phyloP scores from a whole-genome alignment of 2,329 filamentous ascomycete genomes.

The Aspergillus sp. region DNA sequence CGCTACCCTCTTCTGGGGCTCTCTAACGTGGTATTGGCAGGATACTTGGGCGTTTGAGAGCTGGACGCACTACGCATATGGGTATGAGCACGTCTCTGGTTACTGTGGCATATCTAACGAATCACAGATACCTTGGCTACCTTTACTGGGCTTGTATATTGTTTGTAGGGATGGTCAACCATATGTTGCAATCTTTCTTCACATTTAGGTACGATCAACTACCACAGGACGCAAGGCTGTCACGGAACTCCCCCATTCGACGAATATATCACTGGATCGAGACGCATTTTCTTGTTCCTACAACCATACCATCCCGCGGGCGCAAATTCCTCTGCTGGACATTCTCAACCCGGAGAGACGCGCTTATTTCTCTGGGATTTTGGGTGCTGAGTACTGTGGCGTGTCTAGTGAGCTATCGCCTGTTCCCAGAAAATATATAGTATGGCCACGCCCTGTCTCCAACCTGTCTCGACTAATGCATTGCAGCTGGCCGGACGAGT shows the following conservation, averaged over 20 bases:
- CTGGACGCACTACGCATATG: conserved; percentile 38
- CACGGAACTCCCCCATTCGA: conserved; percentile 6
- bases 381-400: conserved; percentile 47
- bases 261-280: conserved; percentile 32
- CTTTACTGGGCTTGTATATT: conserved; percentile 43
- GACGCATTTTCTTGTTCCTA: conserved; percentile 44
- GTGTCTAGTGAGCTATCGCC: conserved; percentile 46
- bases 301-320: conserved; percentile 44
- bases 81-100: conserved; percentile 26
- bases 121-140: conserved; percentile 31
- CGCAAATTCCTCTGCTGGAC: conserved; percentile 45
- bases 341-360: conserved; percentile 51
- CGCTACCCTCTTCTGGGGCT: accelerated
- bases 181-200: conserved; percentile 25
- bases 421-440: conserved; percentile 51
- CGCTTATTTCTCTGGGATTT: conserved; percentile 45
- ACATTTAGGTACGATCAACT: conserved; percentile 8
- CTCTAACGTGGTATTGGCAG: conserved; percentile 14
- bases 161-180: conserved; percentile 34
- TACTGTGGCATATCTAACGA: not conserved
- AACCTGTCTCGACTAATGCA: not conserved
- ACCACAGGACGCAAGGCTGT: not conserved
- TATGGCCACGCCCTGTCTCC: conserved; percentile 22
- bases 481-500: conserved; percentile 28
- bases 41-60: conserved; percentile 33